Base-by-base conservation (phyloP, 169 alveolate genomes). In the Cryptosporidium canis region DNA sequence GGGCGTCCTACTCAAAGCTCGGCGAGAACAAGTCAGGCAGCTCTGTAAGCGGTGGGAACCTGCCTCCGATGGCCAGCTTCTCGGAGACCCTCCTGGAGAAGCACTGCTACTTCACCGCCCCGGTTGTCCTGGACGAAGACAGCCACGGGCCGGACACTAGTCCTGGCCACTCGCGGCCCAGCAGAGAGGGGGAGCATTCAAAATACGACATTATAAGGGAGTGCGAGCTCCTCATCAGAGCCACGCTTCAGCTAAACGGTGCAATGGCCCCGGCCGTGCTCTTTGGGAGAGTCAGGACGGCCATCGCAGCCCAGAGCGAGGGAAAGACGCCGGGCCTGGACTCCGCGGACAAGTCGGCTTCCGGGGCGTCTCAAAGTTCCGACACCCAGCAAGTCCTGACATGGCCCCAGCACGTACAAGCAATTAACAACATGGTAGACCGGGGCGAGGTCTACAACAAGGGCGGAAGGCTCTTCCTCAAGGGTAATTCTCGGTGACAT, bases 261-360 rank as follows among this genome's bases (percentile, higher is more conserved):
- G 77, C 87, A 8, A 77, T 77, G 87, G 87, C 87, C 24, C 87
- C 87, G 27, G 87, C 87, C 31, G 77, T 77, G 35, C 71, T 77
- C 12, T 77, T 77, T 44, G 72, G 66, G 24, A 45, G 87, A 41
- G 87, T 77, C 12, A 56, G 87, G 16, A 39, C 87, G 11, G 87
- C 87, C 11, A 77, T 77, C 27, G 72, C 72, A 18, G 39, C 31
- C 29, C 87, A 77, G 35, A 16, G 66, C 31, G 65, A 77, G n/a
- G 70, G 35, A 5, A 77, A 43, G 1, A 6, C 64, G 14, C 18
- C 55, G 0, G 53, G 14, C 31, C 6, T 12, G 39, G 77, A 68
- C 48, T 9, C 37, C 2, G 8, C 51, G n/a, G 66, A 45, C 7
- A 14, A 48, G 44, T 29, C 21, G n/a, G 16, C 14, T 18, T 21